phyloP scores from a whole-genome alignment of 345 rosid species.

The Alliaria petiolata region DNA sequence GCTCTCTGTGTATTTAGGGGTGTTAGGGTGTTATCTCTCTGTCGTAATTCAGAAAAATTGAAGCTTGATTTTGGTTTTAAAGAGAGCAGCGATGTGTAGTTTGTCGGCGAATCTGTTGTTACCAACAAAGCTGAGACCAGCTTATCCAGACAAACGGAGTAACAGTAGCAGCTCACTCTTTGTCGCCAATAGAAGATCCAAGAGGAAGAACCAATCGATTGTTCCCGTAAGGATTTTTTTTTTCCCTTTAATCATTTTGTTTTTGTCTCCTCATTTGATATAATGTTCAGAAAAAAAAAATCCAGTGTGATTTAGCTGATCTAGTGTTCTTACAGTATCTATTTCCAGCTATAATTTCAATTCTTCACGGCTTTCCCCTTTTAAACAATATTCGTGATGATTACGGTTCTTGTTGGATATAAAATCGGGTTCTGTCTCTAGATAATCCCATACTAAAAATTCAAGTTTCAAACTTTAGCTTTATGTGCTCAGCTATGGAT shows the following conservation, averaged over 20 bases:
- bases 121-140: conserved; percentile 45
- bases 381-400: neutral
- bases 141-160: conserved; percentile 41
- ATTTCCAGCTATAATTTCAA: neutral
- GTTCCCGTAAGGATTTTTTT: conserved; percentile 48
- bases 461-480: neutral
- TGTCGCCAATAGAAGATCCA: conserved; percentile 43
- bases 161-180: conserved; percentile 39
- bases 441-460: neutral
- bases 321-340: neutral
- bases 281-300: neutral
- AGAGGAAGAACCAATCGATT: conserved; percentile 41
- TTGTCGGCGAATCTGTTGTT: conserved; percentile 38
- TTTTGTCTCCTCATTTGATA: neutral
- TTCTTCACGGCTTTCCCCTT: neutral
- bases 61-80: conserved; percentile 29
- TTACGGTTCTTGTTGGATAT: neutral
- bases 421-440: too few relatives aligned
- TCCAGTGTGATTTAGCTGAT: neutral
- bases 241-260: neutral
- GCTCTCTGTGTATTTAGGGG: conserved; percentile 11
- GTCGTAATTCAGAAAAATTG: conserved; percentile 18
- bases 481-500: neutral
- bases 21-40: too few relatives aligned
- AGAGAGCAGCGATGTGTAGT: conserved; percentile 48